Evolutionary conservation across 495 filamentous ascomycete genomes (phyloP), one percentile per base, ranked within the genome.

Genomic region (Wilcoxina mikolae): DNA sequence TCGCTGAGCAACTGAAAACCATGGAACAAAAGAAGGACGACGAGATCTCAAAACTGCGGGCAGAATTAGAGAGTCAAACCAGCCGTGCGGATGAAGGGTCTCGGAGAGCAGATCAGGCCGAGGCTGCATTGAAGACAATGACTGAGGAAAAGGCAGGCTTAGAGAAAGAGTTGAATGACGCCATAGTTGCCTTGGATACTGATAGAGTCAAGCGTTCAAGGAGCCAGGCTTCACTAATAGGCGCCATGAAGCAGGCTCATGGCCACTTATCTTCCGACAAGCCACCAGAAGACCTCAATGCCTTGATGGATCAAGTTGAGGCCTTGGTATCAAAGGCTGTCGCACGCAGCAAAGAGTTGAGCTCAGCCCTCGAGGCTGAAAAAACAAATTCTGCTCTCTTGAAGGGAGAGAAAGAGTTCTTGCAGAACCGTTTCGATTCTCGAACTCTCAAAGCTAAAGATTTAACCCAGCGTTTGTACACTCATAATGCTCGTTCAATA

Each of bases 401-500:
- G 18, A 73, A 78, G 51, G 68, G 68, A 18, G 84, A 93, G 22
- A 75, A 79, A 53, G 68, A 68, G 23, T 82, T 88, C 58, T 69
- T 94, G 22, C 60, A 67, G 17, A 62, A 61, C 22, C 75, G 77
- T 39, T 71, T 81, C 12, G 76, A 84, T 47, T 73, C 76, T 45
- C 83, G 85, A 24, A 82, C 79, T 26, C 65, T 67, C 28, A 81
- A 78, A 41, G 80, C 84, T 4, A 84, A 86, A 60, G 85, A 95
- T 54, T 71, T 95, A 9, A 90, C 88, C 22, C 82, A 84, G 57
- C 76, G 82, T 25, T 74, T 95, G 4, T 85, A 84, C 55, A 68
- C 77, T 2, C 85, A 91, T 48, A 83, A 88, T 53, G 81, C 87
- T 58, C 80, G 82, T 41, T 69, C 93, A 3, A 77, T 77, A 31